A percentile compares a stretch with the other conserved stretches of the same genome.
Evolutionary conservation across 176 grass and related monocot genomes (phyloP).

Genomic region (Coix lacrymajobi): DNA sequence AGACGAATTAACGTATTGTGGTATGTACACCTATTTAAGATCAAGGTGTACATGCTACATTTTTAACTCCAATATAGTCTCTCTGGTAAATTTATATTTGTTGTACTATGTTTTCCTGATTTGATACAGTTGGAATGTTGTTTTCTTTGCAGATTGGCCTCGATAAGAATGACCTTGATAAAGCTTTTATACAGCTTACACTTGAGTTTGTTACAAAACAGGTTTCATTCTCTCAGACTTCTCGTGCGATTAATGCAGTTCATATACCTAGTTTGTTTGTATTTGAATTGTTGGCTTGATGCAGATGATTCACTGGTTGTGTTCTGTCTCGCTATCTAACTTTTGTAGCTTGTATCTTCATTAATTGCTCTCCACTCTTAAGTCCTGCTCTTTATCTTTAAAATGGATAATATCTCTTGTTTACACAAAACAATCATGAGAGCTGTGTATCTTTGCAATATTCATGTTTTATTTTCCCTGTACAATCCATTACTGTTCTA

Average conservation of each 20-base stretch:
- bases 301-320: background rate
- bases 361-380: background rate
- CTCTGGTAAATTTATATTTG: background rate
- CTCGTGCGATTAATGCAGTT: background rate
- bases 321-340: background rate
- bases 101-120: slow-evolving; percentile 6
- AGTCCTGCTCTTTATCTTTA: background rate
- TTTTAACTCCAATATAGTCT: slow-evolving; percentile 16
- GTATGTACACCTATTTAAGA: background rate
- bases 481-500: background rate
- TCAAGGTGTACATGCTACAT: background rate
- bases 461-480: background rate
- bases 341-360: background rate
- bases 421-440: background rate
- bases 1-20: background rate
- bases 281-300: slow-evolving; percentile 9
- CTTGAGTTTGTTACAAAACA: slow-evolving; percentile 84
- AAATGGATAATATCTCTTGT: background rate
- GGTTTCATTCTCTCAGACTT: slow-evolving; percentile 40
- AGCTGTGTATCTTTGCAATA: background rate
- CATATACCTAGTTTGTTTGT: background rate
- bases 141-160: slow-evolving; percentile 73
- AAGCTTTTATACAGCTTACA: slow-evolving; percentile 87
- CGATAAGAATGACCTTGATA: slow-evolving; percentile 83
- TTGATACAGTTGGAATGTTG: background rate